A percentile compares a stretch with the other conserved stretches of the same genome.
phyloP scores from a whole-genome alignment of 331 rosid genomes.

The Malus hybrid region DNA sequence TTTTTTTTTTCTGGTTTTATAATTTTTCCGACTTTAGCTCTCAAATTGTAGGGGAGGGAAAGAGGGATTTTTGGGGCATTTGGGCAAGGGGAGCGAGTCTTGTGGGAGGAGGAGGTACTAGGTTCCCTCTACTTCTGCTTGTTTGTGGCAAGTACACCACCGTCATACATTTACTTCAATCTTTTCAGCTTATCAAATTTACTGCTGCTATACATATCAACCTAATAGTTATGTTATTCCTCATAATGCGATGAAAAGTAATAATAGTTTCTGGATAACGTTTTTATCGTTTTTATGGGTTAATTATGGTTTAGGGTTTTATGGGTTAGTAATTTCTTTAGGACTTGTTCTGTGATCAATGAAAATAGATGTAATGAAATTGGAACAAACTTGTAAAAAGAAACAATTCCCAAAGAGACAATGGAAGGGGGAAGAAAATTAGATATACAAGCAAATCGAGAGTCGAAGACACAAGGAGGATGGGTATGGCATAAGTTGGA shows the following conservation, averaged over 20 bases:
- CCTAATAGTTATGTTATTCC: too few species aligned
- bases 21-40: not conserved
- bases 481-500: not conserved
- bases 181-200: too few species aligned
- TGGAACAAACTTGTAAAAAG: not conserved
- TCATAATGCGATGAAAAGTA: too few species aligned
- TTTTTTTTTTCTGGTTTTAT: not conserved
- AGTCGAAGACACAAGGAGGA: not conserved
- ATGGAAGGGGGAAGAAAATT: not conserved
- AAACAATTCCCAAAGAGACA: not conserved
- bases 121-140: not conserved
- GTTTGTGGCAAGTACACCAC: not conserved
- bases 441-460: not conserved
- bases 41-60: not conserved
- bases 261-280: too few species aligned
- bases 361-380: not conserved
- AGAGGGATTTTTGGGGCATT: not conserved
- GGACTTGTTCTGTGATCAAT: not conserved
- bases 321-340: too few species aligned
- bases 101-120: constrained; percentile 10
- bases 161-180: too few species aligned
- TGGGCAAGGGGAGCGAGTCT: constrained; percentile 13
- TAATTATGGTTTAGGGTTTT: too few species aligned
- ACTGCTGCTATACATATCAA: too few species aligned
- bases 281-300: too few species aligned